Percentiles rank a stretch among this genome's conserved stretches.
Evolutionary conservation across 495 filamentous ascomycete genomes (phyloP).

Genomic region (Emericellopsis terricola): DNA sequence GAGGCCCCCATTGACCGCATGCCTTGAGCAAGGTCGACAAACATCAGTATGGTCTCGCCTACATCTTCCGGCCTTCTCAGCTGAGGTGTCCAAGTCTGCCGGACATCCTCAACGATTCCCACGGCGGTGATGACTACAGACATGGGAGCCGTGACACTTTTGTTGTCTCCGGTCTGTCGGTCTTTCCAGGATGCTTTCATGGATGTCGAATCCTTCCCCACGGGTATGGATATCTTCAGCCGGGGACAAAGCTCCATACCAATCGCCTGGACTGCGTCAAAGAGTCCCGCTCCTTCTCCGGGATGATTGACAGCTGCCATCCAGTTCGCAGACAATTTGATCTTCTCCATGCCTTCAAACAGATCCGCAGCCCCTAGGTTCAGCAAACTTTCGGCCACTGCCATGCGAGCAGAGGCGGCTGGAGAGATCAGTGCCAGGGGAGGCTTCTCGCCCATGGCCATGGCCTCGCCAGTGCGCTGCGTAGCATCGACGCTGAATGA

Average conservation of each 20-base stretch:
- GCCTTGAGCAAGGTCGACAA: slow-evolving; percentile 72
- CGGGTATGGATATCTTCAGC: slow-evolving; percentile 80
- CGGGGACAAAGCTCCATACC: slow-evolving; percentile 69
- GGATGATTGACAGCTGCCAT: slow-evolving; percentile 91
- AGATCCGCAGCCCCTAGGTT: slow-evolving; percentile 82
- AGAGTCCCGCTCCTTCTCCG: slow-evolving; percentile 85
- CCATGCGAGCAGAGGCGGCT: slow-evolving; percentile 89
- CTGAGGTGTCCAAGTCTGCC: slow-evolving; percentile 84
- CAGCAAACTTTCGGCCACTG: slow-evolving; percentile 83
- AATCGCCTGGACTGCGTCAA: slow-evolving; percentile 85
- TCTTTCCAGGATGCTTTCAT: slow-evolving; percentile 98
- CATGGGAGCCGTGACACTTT: slow-evolving; percentile 81
- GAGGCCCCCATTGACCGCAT: slow-evolving; percentile 75
- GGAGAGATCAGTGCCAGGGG: slow-evolving; percentile 79
- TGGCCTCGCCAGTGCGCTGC: slow-evolving; percentile 73
- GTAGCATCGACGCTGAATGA: slow-evolving; percentile 45
- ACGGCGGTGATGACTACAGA: slow-evolving; percentile 86
- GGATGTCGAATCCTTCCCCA: slow-evolving; percentile 94
- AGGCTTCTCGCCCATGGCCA: slow-evolving; percentile 94
- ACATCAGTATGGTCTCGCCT: slow-evolving; percentile 76
- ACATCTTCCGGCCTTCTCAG: slow-evolving; percentile 70
- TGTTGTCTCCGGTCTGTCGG: slow-evolving; percentile 39
- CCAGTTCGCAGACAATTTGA: slow-evolving; percentile 93
- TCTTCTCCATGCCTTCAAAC: slow-evolving; percentile 51
- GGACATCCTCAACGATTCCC: slow-evolving; percentile 57